Percentiles rank a stretch among this genome's conserved stretches.
These are phyloP conservation scores for Closterium sp. DNA, from an alignment of 139 green algal genomes.

Conservation along the genomic window DNA sequence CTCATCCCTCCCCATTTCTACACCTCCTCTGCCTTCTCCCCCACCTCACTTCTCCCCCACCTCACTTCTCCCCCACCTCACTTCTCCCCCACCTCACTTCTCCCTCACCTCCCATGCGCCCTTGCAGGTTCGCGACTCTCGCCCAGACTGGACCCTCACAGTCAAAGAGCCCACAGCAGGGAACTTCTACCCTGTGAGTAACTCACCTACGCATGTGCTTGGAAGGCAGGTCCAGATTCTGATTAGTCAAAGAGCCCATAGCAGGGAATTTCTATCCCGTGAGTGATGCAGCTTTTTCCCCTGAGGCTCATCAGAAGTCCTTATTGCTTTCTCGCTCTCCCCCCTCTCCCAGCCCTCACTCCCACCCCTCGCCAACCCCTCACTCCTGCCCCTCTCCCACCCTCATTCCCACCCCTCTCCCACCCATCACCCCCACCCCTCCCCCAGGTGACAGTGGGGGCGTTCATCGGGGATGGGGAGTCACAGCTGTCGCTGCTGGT, in stretches of 20 bases:
- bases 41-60: neutral
- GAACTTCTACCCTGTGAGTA: conserved; percentile 57
- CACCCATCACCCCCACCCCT: too few relatives aligned
- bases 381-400: too few relatives aligned
- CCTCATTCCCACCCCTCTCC: too few relatives aligned
- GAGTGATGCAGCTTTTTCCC: conserved; percentile 28
- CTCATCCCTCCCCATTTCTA: neutral
- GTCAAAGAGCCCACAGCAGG: conserved; percentile 53
- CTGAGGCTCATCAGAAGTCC: too few relatives aligned
- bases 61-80: neutral
- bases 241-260: conserved; percentile 50
- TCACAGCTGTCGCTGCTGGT: conserved; percentile 20
- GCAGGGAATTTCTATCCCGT: conserved; percentile 58
- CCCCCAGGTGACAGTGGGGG: conserved; percentile 11
- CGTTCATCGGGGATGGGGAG: neutral
- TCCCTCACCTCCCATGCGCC: too few relatives aligned
- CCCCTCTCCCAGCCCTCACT: neutral
- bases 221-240: too few relatives aligned
- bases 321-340: neutral
- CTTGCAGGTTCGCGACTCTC: conserved; percentile 37
- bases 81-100: too few relatives aligned
- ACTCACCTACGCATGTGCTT: too few relatives aligned
- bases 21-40: too few relatives aligned
- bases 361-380: too few relatives aligned
- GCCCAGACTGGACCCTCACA: conserved; percentile 39